phyloP scores from a whole-genome alignment of 108 stramenopile species.

The Cyclotella choctawhatcheeana region DNA sequence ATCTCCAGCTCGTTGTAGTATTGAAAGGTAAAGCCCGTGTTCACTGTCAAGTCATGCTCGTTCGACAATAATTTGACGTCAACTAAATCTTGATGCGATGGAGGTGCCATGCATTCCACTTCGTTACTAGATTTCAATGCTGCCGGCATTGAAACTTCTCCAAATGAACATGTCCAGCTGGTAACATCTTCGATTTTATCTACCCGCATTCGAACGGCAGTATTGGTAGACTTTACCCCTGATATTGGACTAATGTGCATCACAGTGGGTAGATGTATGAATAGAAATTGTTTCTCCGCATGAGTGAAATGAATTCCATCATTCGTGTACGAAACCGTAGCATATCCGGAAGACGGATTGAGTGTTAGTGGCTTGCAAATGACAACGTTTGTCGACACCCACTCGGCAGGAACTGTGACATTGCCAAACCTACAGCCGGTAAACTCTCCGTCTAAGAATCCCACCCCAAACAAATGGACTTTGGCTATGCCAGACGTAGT shows the following conservation, averaged over 20 bases:
- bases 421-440: conserved; percentile 40
- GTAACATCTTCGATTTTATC: conserved; percentile 9
- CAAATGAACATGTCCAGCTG: conserved; percentile 34
- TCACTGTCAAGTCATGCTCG: conserved; percentile 17
- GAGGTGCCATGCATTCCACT: conserved; percentile 25
- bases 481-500: conserved; percentile 14
- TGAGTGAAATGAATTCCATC: conserved; percentile 31
- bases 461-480: conserved; percentile 25
- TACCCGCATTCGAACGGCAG: conserved; percentile 9
- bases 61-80: conserved; percentile 13
- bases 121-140: conserved; percentile 16
- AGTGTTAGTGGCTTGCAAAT: conserved; percentile 18
- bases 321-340: conserved; percentile 33
- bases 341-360: conserved; percentile 11
- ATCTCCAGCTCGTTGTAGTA: conserved; percentile 28
- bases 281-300: conserved; percentile 21
- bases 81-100: conserved; percentile 1
- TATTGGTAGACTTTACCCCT: conserved; percentile 1
- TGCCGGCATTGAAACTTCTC: conserved; percentile 5
- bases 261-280: conserved; percentile 4
- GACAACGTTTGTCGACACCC: conserved; percentile 22
- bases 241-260: conserved; percentile 8
- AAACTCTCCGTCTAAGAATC: conserved; percentile 21
- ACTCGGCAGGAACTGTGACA: conserved; percentile 18
- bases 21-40: conserved; percentile 28